Evolutionary conservation across 2,329 filamentous ascomycete species (phyloP).

Genomic region (Dryadomyces quercus-mongolicae): DNA sequence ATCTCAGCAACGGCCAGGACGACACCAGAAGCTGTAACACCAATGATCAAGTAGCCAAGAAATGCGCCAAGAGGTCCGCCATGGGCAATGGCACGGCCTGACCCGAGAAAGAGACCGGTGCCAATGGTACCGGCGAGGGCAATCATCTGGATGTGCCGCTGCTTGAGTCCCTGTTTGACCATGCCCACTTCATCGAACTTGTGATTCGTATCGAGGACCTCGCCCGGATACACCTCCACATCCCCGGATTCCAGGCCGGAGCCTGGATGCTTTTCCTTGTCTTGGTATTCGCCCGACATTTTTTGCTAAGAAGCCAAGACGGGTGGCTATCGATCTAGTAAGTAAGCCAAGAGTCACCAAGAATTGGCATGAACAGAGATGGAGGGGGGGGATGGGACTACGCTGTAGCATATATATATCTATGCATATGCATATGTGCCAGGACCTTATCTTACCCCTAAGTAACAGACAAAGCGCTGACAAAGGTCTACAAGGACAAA

Average conservation of each 20-base stretch:
- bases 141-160: slow-evolving; percentile 38
- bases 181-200: slow-evolving; percentile 4
- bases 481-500: neutral
- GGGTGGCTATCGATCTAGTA: too few relatives aligned
- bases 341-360: neutral
- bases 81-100: slow-evolving; percentile 9
- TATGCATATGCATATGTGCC: neutral
- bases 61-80: slow-evolving; percentile 12
- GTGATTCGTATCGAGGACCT: neutral
- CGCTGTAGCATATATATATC: too few relatives aligned
- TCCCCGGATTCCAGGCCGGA: neutral
- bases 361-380: too few relatives aligned
- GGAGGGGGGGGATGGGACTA: too few relatives aligned
- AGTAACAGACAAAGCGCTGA: too few relatives aligned
- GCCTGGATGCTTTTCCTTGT: neutral
- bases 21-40: slow-evolving; percentile 21
- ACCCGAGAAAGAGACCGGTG: slow-evolving; percentile 21
- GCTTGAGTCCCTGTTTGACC: slow-evolving; percentile 20
- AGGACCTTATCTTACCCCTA: too few relatives aligned
- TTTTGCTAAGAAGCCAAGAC: neutral
- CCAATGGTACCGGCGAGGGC: slow-evolving; percentile 35
- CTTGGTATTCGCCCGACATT: neutral
- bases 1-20: slow-evolving; percentile 36
- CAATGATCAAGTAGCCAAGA: slow-evolving; percentile 25
- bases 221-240: neutral